Conservation (phyloP, 208 protist genomes). For the Porcisia hertigi region DNA sequence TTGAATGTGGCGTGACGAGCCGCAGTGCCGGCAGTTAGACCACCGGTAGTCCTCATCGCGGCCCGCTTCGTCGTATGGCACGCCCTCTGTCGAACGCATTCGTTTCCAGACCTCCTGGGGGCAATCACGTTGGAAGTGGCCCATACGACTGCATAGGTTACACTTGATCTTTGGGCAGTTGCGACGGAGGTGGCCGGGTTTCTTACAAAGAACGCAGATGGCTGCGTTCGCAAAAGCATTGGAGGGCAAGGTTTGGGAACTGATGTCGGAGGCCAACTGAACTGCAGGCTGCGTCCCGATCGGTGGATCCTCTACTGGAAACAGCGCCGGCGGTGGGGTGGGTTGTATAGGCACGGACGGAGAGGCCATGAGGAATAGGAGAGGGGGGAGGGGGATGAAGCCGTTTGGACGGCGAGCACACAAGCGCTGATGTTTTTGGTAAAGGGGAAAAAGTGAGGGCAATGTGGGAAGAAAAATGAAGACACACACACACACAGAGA, state of each 20-base stretch:
- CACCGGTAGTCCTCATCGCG: conserved; percentile 36
- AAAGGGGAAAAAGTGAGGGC: background rate
- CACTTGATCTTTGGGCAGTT: conserved; percentile 65
- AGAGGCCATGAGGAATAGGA: background rate
- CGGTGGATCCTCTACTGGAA: conserved; percentile 20
- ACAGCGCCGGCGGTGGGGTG: conserved; percentile 26
- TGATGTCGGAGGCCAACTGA: conserved; percentile 1
- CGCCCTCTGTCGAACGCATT: conserved; percentile 6
- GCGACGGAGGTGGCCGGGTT: conserved; percentile 48
- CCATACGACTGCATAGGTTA: conserved; percentile 44
- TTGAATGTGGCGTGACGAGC: conserved; percentile 75
- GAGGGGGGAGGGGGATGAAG: conserved; percentile 1
- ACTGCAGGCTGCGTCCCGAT: conserved; percentile 22
- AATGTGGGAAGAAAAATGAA: background rate
- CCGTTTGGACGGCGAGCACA: background rate
- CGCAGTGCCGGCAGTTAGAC: conserved; percentile 71
- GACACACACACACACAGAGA: background rate
- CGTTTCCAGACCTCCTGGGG: conserved; percentile 28
- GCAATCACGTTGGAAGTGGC: conserved; percentile 74
- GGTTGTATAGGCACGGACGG: background rate
- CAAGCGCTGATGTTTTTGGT: background rate
- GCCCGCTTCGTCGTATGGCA: conserved; percentile 5
- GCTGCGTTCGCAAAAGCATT: background rate
- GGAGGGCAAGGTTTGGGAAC: conserved; percentile 2
- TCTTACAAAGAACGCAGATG: conserved; percentile 49